Percentiles rank a stretch among this genome's conserved stretches.
Evolutionary conservation across 441 rosid species (phyloP).

Genomic region (Eruca vesicaria): DNA sequence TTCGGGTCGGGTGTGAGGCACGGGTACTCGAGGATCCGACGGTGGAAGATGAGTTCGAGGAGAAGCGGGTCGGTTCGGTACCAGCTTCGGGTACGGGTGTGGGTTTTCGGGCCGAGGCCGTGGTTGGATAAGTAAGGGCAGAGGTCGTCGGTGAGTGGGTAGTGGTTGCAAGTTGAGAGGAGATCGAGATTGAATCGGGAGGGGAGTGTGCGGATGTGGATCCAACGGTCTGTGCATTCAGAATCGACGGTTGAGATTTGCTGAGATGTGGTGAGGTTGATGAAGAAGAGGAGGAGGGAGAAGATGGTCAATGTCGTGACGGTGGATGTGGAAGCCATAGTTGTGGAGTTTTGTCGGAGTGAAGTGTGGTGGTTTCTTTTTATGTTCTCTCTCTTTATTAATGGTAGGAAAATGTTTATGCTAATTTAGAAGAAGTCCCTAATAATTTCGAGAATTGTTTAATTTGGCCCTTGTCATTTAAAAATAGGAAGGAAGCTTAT

Average conservation of each 20-base stretch:
- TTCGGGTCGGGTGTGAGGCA: constrained; percentile 74
- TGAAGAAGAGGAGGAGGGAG: constrained; percentile 27
- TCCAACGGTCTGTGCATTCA: constrained; percentile 76
- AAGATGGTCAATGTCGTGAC: constrained; percentile 9
- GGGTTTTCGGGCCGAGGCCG: constrained; percentile 88
- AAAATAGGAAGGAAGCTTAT: background rate
- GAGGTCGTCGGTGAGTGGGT: constrained; percentile 59
- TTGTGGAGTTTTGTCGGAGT: constrained; percentile 19
- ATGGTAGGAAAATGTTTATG: background rate
- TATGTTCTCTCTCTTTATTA: background rate
- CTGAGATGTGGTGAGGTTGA: constrained; percentile 21
- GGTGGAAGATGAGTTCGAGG: constrained; percentile 79
- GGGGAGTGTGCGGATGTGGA: constrained; percentile 79
- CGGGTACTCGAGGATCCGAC: constrained; percentile 79
- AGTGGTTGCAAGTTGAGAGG: constrained; percentile 67
- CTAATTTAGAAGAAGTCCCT: background rate
- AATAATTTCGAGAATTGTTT: background rate
- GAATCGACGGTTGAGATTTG: constrained; percentile 34
- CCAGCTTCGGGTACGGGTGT: constrained; percentile 78
- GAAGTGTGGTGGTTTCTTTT: constrained; percentile 9
- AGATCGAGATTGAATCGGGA: constrained; percentile 82
- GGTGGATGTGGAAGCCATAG: constrained; percentile 43
- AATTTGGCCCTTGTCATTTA: background rate
- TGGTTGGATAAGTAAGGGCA: constrained; percentile 77
- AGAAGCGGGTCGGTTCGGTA: constrained; percentile 71